A percentile compares a stretch with the other conserved stretches of the same genome.
Evolutionary conservation across 768 basidiomycete species (phyloP).

Genomic region (Steccherinum ochraceum): DNA sequence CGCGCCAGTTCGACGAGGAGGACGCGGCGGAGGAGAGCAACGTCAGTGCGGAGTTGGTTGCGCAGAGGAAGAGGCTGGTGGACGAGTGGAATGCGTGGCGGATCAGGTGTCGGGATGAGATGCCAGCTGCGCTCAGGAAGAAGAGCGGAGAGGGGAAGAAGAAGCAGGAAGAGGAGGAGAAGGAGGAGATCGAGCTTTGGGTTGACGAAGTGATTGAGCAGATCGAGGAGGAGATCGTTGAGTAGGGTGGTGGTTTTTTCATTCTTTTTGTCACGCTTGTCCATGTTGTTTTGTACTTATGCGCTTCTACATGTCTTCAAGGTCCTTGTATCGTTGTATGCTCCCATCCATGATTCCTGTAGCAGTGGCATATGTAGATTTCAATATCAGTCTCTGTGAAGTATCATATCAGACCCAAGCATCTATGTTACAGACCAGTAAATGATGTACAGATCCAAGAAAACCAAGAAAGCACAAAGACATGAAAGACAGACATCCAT

Average conservation of each 20-base stretch:
- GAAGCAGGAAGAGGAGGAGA: constrained; percentile 42
- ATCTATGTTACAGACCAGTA: no score
- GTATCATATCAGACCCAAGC: no score
- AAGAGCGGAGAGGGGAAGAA: constrained; percentile 30
- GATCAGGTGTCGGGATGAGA: constrained; percentile 55
- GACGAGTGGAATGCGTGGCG: constrained; percentile 99
- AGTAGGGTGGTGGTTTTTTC: constrained; percentile 23
- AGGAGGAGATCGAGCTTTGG: constrained; percentile 93
- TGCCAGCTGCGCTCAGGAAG: constrained; percentile 43
- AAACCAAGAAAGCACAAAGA: no score
- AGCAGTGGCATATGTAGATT: neutral
- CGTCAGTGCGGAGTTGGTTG: constrained; percentile 89
- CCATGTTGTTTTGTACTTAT: no score
- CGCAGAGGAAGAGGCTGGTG: constrained; percentile 83
- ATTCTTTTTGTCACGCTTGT: no score
- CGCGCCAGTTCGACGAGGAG: constrained; percentile 90
- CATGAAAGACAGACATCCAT: no score
- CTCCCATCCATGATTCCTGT: neutral
- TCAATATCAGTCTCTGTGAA: no score
- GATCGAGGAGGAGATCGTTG: constrained; percentile 73
- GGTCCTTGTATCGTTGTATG: neutral
- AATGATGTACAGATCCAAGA: no score
- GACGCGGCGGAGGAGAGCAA: constrained; percentile 94
- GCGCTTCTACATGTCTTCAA: neutral
- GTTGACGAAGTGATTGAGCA: constrained; percentile 91